Evolutionary conservation across 2,329 filamentous ascomycete species (phyloP), one percentile per base, ranked within the genome.

Genomic region (Torrubiella hemipterigena): DNA sequence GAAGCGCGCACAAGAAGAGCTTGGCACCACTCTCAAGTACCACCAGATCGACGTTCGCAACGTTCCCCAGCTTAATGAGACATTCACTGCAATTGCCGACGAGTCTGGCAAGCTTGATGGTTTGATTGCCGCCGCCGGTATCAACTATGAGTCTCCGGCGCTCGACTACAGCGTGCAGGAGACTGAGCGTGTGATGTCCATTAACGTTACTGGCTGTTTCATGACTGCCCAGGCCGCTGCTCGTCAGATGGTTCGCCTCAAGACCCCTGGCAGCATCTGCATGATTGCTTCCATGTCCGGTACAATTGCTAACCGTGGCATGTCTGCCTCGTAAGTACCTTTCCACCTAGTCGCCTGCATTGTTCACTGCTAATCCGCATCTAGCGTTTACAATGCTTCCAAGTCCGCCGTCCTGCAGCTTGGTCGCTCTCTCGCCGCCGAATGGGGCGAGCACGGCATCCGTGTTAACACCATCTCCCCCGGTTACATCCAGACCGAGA

Each of bases 191-290:
- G 83, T 93, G 64, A 68, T 93, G 55, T 72, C 81, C 46, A 78
- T 89, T 48, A 93, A 95, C 56, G 67, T 93, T 44, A 91, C 77
- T n/a, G 87, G 86, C 10, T 76, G 70, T 17, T 83, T 85, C 58
- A 74, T 87, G 69, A 93, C 84, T 40, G 84, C 85, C 17, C 83
- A 89, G 62, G 84, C 84, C 14, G 82, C 84, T n/a, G 87, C 86
- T 20, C 69, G 77, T 33, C 80, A 91, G 51, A 76, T 82, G 68
- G 59, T 75, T 15, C 64, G 66, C 30, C 61, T 71, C 17, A 65
- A 70, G 35, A 62, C 58, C 17, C 57, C 61, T 6, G 76, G 77
- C 1, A 79, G 72, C 47, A 69, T 82, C 37, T 70, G 73, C 11
- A 54, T 82, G 46, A 77, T 82, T 47, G 75, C 67, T n/a, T 77